Conservation (phyloP, 768 basidiomycete species). For the Crepidotus variabilis region DNA sequence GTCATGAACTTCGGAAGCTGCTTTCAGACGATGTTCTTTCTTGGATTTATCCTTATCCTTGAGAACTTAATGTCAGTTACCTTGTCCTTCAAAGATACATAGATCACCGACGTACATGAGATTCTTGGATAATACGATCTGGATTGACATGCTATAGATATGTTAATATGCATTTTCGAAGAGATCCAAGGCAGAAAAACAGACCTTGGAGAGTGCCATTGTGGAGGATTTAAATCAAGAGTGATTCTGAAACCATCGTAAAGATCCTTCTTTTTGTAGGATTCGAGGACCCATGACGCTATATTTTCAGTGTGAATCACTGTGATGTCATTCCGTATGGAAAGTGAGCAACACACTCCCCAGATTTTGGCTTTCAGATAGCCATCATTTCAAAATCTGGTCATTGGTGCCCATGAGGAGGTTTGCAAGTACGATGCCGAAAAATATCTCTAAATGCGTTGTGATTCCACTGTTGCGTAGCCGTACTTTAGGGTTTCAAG, state of each 20-base stretch:
- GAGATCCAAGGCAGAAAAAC: background rate
- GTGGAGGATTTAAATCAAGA: constrained; percentile 9
- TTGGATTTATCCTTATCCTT: constrained; percentile 40
- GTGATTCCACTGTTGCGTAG: no score
- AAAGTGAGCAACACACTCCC: no score
- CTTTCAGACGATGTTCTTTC: constrained; percentile 4
- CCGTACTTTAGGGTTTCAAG: no score
- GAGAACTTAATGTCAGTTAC: constrained; percentile 5
- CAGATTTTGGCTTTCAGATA: no score
- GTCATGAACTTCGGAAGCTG: constrained; percentile 29
- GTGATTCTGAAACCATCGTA: background rate
- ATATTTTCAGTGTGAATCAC: no score
- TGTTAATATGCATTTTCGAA: background rate
- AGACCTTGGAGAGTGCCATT: constrained; percentile 65
- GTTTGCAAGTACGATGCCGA: no score
- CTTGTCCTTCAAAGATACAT: background rate
- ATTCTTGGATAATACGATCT: constrained; percentile 56
- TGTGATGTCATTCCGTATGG: no score
- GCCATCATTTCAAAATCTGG: no score
- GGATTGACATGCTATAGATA: constrained; percentile 59
- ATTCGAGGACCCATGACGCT: no score
- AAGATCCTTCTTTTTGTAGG: background rate
- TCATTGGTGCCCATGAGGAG: no score
- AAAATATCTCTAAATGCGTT: no score
- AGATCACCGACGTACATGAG: constrained; percentile 35